Percentiles rank a stretch among this genome's conserved stretches.
Conservation (phyloP, 805 yeast species). For the Sungouiozyma intestinalis region DNA sequence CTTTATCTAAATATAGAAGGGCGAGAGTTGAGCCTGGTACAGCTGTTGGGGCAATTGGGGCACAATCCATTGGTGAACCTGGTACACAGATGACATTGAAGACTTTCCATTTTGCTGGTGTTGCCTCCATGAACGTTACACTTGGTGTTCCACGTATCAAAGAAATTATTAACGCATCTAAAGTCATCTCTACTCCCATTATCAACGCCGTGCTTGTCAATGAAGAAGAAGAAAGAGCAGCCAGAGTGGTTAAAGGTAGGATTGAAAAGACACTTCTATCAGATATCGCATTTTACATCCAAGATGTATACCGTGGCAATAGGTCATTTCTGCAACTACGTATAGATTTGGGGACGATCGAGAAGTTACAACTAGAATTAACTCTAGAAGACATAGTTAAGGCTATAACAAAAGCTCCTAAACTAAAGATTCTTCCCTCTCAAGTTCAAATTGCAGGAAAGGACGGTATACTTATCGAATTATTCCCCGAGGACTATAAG, state of each 20-base stretch:
- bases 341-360: slow-evolving; percentile 76
- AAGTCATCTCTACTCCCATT: slow-evolving; percentile 90
- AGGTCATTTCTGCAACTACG: slow-evolving; percentile 71
- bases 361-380: slow-evolving; percentile 79
- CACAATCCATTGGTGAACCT: slow-evolving; percentile 98
- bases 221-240: slow-evolving; percentile 92
- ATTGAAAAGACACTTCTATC: slow-evolving; percentile 82
- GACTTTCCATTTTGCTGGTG: slow-evolving; percentile 99
- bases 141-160: slow-evolving; percentile 99
- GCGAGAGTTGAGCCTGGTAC: slow-evolving; percentile 98
- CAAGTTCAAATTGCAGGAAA: slow-evolving; percentile 62
- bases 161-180: slow-evolving; percentile 96
- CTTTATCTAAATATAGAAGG: slow-evolving; percentile 70
- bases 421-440: slow-evolving; percentile 65
- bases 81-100: slow-evolving; percentile 98
- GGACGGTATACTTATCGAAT: slow-evolving; percentile 57
- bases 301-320: slow-evolving; percentile 82
- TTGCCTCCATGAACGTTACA: slow-evolving; percentile 97
- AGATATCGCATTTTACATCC: slow-evolving; percentile 82
- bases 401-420: slow-evolving; percentile 78
- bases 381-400: slow-evolving; percentile 75
- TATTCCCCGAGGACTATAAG: slow-evolving; percentile 35
- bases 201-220: slow-evolving; percentile 90
- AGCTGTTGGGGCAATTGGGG: slow-evolving; percentile 98
- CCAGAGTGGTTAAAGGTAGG: slow-evolving; percentile 96